Evolutionary conservation across 1,139 yeast species (phyloP).

Genomic region (Saccharomycopsis hybrid): DNA sequence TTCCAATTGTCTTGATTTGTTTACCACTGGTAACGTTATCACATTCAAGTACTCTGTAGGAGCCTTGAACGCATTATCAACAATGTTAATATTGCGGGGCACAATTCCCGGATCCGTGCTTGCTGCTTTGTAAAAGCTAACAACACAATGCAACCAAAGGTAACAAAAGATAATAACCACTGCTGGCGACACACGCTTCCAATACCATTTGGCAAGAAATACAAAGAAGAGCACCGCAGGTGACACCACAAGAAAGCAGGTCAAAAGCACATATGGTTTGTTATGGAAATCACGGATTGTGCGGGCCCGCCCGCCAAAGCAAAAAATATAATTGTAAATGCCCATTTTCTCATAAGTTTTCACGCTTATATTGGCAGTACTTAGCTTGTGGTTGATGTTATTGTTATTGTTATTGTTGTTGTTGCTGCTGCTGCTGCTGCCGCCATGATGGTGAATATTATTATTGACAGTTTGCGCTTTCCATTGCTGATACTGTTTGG

Average conservation of each 20-base stretch:
- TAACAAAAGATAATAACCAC: conserved; percentile 53
- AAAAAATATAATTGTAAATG: conserved; percentile 37
- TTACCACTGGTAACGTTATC: conserved; percentile 44
- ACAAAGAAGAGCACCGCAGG: conserved; percentile 48
- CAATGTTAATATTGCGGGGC: conserved; percentile 63
- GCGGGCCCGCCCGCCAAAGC: conserved; percentile 61
- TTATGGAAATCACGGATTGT: conserved; percentile 27
- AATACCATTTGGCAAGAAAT: conserved; percentile 50
- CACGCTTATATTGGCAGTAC: background rate
- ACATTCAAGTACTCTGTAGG: conserved; percentile 63
- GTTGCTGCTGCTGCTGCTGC: too few relatives aligned
- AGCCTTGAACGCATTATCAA: conserved; percentile 34
- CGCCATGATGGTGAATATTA: background rate
- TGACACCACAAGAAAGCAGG: conserved; percentile 33
- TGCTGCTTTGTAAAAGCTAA: conserved; percentile 48
- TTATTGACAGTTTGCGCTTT: background rate
- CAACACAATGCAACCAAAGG: conserved; percentile 43
- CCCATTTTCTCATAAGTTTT: conserved; percentile 37
- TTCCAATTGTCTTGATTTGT: background rate
- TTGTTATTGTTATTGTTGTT: too few relatives aligned
- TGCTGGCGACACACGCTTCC: conserved; percentile 54
- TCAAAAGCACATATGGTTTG: conserved; percentile 34
- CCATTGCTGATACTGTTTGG: background rate
- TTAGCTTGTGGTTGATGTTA: too few relatives aligned
- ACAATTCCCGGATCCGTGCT: conserved; percentile 65